phyloP scores from a whole-genome alignment of 768 basidiomycete species.

The Chalciporus sphaerocephalus region DNA sequence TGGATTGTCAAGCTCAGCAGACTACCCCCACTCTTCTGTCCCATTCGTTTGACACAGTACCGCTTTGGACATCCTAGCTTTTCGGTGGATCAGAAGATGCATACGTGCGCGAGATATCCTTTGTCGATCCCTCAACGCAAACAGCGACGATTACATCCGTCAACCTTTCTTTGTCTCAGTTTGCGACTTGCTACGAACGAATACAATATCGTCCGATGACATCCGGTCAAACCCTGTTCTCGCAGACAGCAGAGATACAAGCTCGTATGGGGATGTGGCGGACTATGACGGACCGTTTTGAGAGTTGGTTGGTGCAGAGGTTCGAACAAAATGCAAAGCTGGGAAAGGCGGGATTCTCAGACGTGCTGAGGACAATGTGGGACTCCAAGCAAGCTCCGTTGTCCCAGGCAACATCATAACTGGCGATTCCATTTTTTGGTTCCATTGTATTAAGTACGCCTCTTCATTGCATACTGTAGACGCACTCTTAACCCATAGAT shows the following conservation, averaged over 20 bases:
- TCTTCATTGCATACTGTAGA: conserved; percentile 18
- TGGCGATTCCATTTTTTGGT: conserved; percentile 3
- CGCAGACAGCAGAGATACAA: conserved; percentile 90
- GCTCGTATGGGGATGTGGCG: conserved; percentile 78
- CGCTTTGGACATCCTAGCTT: conserved; percentile 42
- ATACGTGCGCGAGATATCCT: conserved; percentile 91
- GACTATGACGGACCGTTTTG: conserved; percentile 75
- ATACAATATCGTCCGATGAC: conserved; percentile 81
- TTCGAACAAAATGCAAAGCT: conserved; percentile 90
- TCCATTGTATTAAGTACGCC: conserved; percentile 5
- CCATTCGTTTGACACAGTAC: conserved; percentile 4
- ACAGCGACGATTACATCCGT: conserved; percentile 83
- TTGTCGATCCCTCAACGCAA: conserved; percentile 80
- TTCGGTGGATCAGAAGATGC: conserved; percentile 93
- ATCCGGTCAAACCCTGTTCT: conserved; percentile 61
- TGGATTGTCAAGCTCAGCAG: conserved; percentile 88
- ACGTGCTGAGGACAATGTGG: conserved; percentile 77
- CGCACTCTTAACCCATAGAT: conserved; percentile 17
- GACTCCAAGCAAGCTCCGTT: conserved; percentile 58
- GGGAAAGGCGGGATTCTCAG: conserved; percentile 86
- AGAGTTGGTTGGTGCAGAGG: conserved; percentile 80
- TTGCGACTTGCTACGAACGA: conserved; percentile 86
- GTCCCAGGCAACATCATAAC: conserved; percentile 30
- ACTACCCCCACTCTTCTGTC: conserved; percentile 1
- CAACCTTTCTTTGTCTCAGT: conserved; percentile 93